Evolutionary conservation across 495 filamentous ascomycete species (phyloP).

Genomic region (Bathelium albidoporum): DNA sequence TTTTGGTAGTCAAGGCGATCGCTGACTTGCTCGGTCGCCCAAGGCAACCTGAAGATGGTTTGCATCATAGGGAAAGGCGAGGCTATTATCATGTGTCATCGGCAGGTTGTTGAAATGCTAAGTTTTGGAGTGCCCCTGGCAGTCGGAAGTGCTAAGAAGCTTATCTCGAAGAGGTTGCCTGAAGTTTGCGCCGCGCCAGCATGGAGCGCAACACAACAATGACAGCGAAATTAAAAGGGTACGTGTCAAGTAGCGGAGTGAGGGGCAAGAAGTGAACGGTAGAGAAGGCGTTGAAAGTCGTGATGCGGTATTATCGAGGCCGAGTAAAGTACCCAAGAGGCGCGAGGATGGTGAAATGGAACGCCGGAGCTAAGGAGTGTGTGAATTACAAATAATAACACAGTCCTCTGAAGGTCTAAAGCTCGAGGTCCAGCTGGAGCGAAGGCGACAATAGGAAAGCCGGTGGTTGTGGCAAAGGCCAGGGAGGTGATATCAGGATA

Average conservation of each 20-base stretch:
- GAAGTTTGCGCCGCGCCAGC: neutral
- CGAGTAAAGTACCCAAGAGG: neutral
- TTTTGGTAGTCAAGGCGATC: constrained; percentile 9
- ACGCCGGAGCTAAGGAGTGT: constrained; percentile 2
- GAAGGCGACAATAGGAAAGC: neutral
- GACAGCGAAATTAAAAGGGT: neutral
- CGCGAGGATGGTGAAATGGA: neutral
- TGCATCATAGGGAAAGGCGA: constrained; percentile 25
- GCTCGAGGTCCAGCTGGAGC: constrained; percentile 6
- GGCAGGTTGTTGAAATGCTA: neutral
- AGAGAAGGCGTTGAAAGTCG: neutral
- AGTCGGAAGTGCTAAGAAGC: neutral
- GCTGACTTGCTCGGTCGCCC: constrained; percentile 27
- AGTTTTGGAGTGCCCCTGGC: neutral
- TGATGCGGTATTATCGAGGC: neutral
- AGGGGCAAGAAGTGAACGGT: neutral
- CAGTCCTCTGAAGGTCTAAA: constrained; percentile 1
- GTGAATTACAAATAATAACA: constrained; percentile 6
- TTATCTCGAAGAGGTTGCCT: constrained; percentile 2
- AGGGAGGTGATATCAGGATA: neutral
- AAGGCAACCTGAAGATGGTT: constrained; percentile 31
- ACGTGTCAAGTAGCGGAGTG: neutral
- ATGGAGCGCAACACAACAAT: neutral
- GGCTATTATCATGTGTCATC: constrained; percentile 2
- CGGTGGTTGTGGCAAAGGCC: neutral